Conservation (phyloP, 345 rosid species). For the Populus davidiana region DNA sequence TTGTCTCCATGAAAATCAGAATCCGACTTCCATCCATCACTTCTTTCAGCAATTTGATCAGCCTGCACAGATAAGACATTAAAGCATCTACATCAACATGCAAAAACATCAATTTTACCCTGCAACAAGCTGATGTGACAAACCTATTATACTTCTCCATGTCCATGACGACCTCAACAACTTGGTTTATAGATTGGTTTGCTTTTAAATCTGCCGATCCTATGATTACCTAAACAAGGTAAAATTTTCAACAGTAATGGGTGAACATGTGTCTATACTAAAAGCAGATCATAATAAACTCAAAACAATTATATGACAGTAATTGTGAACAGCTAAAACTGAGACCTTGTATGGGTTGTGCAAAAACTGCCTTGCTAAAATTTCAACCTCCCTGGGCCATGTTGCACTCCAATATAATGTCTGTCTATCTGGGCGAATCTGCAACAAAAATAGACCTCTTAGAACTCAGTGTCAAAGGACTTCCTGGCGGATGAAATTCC, state of each 20-base stretch:
- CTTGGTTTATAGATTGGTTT: conserved; percentile 86
- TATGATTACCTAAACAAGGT: conserved; percentile 56
- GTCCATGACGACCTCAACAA: conserved; percentile 76
- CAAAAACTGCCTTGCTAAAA: conserved; percentile 84
- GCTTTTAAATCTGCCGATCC: conserved; percentile 88
- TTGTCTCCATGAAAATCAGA: conserved; percentile 84
- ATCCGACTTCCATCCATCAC: conserved; percentile 82
- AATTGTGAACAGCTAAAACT: background rate
- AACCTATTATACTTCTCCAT: conserved; percentile 87
- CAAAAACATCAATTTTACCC: conserved; percentile 7
- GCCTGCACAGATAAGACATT: conserved; percentile 43
- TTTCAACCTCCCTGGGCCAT: conserved; percentile 94
- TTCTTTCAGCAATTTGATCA: conserved; percentile 67
- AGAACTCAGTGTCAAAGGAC: background rate
- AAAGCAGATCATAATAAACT: background rate
- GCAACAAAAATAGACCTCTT: conserved; percentile 12
- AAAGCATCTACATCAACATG: background rate
- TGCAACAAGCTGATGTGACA: conserved; percentile 22
- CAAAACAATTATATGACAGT: background rate
- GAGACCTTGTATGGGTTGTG: conserved; percentile 81
- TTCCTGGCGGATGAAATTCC: background rate
- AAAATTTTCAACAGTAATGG: conserved; percentile 17
- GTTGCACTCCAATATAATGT: conserved; percentile 99
- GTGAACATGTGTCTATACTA: background rate
- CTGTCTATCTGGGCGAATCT: conserved; percentile 98